Base-by-base conservation (phyloP, 140 eudicot species). In the Stevia rebaudiana region DNA sequence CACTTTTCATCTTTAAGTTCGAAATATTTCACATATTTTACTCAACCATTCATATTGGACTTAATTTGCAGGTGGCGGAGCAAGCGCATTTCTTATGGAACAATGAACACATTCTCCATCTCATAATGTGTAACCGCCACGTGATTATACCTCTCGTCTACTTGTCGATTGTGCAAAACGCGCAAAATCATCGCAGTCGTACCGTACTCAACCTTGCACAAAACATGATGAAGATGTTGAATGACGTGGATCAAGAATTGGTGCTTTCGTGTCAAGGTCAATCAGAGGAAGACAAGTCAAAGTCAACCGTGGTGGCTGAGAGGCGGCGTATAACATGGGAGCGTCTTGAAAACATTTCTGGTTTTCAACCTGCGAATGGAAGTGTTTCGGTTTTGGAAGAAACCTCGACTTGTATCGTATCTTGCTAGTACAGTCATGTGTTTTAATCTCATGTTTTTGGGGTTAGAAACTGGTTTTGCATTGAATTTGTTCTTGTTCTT, bases 71-170 rank as follows among this genome's bases (percentile, higher is more conserved):
- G 97, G 97, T 86, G 70, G 97, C 97, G 31, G 97, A 90, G 65
- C 77, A 91, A 60, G 87, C 97, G 7, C 86, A 83, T 66, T 86
- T 79, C 76, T 62, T 86, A 35, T 90, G 95, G 95, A 90, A 90
- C 84, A 90, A 90, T 21, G 90, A 90, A 17, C 95, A 83, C 36
- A 71, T 90, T n/a, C 81, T 86, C 19, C 82, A 90, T 36, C 94
- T 90, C 3, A 79, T 90, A 25, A 80, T 78, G 74, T 89, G 85
- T 30, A 86, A 90, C 77, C 80, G 97, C n/a, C 85, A 83, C 11
- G 83, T 81, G 74, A 86, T 90, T n/a, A 78, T 86, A 76, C 95
- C 97, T 1, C 68, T 90, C 10, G 74, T 86, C 40, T 80, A 83
- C 71, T 73, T 91, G 11, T 82, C 94, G 12, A 72, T 90, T 54